Evolutionary conservation across 2,329 filamentous ascomycete species (phyloP).

Genomic region (Anisogramma anomala): DNA sequence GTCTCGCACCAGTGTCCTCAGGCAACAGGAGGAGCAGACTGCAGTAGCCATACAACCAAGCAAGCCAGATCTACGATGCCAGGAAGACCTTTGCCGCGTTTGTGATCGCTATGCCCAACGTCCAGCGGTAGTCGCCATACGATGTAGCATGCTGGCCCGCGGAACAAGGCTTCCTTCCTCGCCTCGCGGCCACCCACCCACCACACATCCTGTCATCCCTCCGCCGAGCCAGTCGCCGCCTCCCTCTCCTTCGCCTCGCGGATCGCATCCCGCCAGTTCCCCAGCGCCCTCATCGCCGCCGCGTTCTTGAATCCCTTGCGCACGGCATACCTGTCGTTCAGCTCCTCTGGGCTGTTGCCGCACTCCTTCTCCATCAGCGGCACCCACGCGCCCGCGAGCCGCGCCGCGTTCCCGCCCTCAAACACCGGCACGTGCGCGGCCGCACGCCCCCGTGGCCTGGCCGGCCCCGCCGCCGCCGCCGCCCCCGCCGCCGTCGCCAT

Average conservation of each 20-base stretch:
- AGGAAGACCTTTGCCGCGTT: no score
- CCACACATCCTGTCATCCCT: no score
- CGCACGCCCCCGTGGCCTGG: conserved; percentile 10
- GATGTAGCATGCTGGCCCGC: no score
- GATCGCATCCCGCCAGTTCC: conserved; percentile 24
- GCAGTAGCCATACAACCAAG: no score
- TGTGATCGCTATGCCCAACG: no score
- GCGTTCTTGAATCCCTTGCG: conserved; percentile 45
- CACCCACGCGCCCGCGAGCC: conserved; percentile 41
- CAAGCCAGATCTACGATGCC: no score
- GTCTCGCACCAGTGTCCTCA: no score
- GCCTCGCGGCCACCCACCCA: no score
- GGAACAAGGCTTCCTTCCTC: no score
- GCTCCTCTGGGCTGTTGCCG: conserved; percentile 39
- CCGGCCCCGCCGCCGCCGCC: conserved; percentile 26
- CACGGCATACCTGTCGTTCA: conserved; percentile 51
- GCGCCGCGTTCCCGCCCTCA: conserved; percentile 43
- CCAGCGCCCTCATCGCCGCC: conserved; percentile 34
- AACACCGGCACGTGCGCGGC: conserved; percentile 29
- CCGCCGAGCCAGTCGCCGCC: not conserved
- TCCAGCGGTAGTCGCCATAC: no score
- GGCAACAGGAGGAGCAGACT: no score
- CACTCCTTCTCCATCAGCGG: conserved; percentile 40
- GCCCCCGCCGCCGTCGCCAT: conserved; percentile 24
- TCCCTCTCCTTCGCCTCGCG: conserved; percentile 17